phyloP scores from a whole-genome alignment of 2,329 filamentous ascomycete species.

The Stemphylium vesicarium region DNA sequence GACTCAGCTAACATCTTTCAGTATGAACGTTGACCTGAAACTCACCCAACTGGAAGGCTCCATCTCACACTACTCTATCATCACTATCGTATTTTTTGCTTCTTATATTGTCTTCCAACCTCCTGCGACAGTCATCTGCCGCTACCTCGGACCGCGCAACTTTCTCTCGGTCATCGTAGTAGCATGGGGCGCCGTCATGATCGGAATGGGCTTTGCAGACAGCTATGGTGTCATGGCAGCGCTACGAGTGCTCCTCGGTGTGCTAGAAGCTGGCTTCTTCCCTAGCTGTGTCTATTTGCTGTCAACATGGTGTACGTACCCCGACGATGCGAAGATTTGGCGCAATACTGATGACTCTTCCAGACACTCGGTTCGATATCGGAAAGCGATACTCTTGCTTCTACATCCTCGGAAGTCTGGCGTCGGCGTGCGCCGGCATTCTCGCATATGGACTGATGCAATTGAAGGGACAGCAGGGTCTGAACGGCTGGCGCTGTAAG shows the following conservation, averaged over 20 bases:
- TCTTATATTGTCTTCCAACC: slow-evolving; percentile 53
- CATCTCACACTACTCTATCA: slow-evolving; percentile 58
- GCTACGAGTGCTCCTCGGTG: slow-evolving; percentile 49
- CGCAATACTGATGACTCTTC: background rate
- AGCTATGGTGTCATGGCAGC: slow-evolving; percentile 46
- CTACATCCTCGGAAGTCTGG: slow-evolving; percentile 71
- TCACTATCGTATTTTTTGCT: slow-evolving; percentile 60
- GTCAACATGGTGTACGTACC: slow-evolving; percentile 45
- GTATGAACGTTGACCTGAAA: slow-evolving; percentile 50
- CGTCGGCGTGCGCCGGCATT: slow-evolving; percentile 71
- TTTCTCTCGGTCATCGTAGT: slow-evolving; percentile 46
- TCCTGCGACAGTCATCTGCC: slow-evolving; percentile 49
- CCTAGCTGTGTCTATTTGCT: slow-evolving; percentile 55
- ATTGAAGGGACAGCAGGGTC: slow-evolving; percentile 61
- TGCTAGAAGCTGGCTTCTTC: slow-evolving; percentile 51
- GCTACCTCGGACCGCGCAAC: slow-evolving; percentile 50
- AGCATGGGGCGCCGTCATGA: slow-evolving; percentile 54
- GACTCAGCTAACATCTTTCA: slow-evolving; percentile 32
- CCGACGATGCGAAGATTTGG: too few species aligned
- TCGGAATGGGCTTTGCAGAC: slow-evolving; percentile 51
- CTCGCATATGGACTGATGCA: slow-evolving; percentile 74
- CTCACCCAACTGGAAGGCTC: slow-evolving; percentile 34
- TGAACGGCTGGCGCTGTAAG: slow-evolving; percentile 53
- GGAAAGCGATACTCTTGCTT: slow-evolving; percentile 73
- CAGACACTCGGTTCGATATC: slow-evolving; percentile 64